Evolutionary conservation across 2,329 filamentous ascomycete species (phyloP).

Genomic region (Hypoxylon sp.): DNA sequence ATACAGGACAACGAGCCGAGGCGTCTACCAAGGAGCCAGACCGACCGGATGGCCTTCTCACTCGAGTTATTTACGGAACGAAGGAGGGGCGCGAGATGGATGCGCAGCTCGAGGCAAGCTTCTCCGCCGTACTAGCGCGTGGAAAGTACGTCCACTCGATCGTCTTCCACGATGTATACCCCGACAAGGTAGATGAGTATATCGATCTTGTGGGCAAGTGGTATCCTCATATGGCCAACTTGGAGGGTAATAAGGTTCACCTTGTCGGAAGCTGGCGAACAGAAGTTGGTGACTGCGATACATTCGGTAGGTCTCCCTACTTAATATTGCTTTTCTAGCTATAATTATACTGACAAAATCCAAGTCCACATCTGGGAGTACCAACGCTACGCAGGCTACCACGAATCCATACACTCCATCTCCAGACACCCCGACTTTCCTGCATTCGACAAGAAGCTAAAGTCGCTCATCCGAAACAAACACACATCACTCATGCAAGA

Average conservation of each 20-base stretch:
- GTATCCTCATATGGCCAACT: slow-evolving; percentile 89
- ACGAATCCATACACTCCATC: slow-evolving; percentile 87
- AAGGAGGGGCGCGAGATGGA: slow-evolving; percentile 95
- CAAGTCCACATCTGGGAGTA: slow-evolving; percentile 99
- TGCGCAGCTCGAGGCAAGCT: slow-evolving; percentile 93
- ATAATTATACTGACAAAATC: too few relatives aligned
- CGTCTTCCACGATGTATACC: slow-evolving; percentile 94
- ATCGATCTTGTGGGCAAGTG: slow-evolving; percentile 86
- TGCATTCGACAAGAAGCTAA: slow-evolving; percentile 85
- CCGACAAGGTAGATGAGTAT: slow-evolving; percentile 95
- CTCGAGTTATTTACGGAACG: slow-evolving; percentile 94
- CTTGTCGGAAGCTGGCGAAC: slow-evolving; percentile 98
- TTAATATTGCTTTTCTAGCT: not conserved
- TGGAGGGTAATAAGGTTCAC: slow-evolving; percentile 91
- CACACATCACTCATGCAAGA: slow-evolving; percentile 96
- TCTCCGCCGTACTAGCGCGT: slow-evolving; percentile 91
- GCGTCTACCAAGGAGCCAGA: slow-evolving; percentile 62
- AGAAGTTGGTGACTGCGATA: slow-evolving; percentile 96
- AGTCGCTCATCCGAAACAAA: slow-evolving; percentile 84
- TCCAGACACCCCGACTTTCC: slow-evolving; percentile 83
- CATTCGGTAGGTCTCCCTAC: slow-evolving; percentile 65
- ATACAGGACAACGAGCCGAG: slow-evolving; percentile 68
- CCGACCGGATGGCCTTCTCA: slow-evolving; percentile 77
- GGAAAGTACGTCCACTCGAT: slow-evolving; percentile 99
- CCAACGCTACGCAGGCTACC: slow-evolving; percentile 95